Conservation (phyloP, 441 rosid species). For the Populus tomentosa region DNA sequence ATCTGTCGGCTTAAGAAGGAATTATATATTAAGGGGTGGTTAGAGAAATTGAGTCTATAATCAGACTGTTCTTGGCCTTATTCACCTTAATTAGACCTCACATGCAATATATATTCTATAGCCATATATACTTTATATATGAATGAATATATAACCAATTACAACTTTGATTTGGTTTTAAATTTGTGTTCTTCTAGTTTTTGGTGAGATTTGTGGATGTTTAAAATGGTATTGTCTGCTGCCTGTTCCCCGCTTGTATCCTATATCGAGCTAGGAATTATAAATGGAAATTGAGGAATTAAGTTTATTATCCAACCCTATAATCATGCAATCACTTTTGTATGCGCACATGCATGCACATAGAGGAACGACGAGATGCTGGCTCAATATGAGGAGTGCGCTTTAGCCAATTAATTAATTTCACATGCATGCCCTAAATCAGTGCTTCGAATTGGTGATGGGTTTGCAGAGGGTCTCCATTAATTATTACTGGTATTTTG, state of each 20-base stretch:
- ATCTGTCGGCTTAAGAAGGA: background rate
- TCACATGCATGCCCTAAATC: background rate
- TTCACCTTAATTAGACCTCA: constrained; percentile 4
- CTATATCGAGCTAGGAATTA: too few species aligned
- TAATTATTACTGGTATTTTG: background rate
- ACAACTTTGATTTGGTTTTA: constrained; percentile 1
- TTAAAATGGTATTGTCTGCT: constrained; percentile 19
- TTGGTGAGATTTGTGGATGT: constrained; percentile 9
- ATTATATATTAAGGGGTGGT: background rate
- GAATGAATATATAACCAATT: background rate
- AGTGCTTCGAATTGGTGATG: background rate
- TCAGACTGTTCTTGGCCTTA: constrained; percentile 10
- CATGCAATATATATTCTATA: constrained; percentile 14
- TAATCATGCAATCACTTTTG: background rate
- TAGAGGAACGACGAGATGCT: background rate
- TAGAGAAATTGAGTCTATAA: background rate
- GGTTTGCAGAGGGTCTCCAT: background rate
- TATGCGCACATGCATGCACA: background rate
- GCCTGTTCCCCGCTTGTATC: constrained; percentile 27
- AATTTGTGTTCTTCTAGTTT: constrained; percentile 5
- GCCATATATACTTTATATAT: background rate
- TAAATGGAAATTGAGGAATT: background rate
- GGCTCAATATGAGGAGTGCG: background rate
- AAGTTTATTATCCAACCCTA: background rate
- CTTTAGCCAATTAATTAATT: background rate